Base-by-base conservation (phyloP, 2,329 filamentous ascomycete species). In the Phialophora tarda region DNA sequence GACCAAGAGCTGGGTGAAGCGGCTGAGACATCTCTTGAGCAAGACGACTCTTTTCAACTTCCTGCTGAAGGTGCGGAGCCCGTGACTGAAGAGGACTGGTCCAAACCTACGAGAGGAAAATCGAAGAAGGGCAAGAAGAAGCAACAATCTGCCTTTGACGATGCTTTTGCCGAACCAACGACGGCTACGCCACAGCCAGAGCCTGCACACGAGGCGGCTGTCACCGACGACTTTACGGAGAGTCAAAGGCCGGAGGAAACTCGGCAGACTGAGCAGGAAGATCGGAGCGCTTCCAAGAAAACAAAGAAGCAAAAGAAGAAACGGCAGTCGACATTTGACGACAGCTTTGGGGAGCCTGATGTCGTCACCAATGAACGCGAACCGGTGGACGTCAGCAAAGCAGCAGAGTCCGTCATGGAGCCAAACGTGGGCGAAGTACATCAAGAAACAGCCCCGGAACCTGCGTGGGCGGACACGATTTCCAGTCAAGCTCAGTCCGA, bases 21-120 rank as follows among this genome's bases (percentile, higher is more conserved):
- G 17, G 17, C 14, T 8, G 38, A 21, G 38, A 44, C 17, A 3
- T 8, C 38, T 21, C 38, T 44, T 44, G 38, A 44, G 12, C 38
- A 17, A 44, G 17, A 44, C 8, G 38, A 44, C 38, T 3, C 38
- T 8, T 12, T 44, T 44, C 14, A n/a, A n/a, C 38, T 44, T 44
- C 38, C 17, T 44, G 5, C 17, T 8, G 38, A 44, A 8, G 38
- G 38, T 44, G 38, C 38, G 10, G 38, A 44, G 38, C 38, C 38
- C 2, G 17, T 21, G 17, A 17, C 17, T 44, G 57, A 60, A 30
- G 32, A 26, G 3, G 56, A 56, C 14, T 38, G 28, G 48, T 32
- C 30, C 23, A 48, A 4, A 55, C 26, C 30, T 21, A 28, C n/a
- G 14, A 74, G 76, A 62, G 77, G 74, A 65, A 73, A 77, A 64